Base-by-base conservation (phyloP, 257 asterid species). In the Cordia subcordata region DNA sequence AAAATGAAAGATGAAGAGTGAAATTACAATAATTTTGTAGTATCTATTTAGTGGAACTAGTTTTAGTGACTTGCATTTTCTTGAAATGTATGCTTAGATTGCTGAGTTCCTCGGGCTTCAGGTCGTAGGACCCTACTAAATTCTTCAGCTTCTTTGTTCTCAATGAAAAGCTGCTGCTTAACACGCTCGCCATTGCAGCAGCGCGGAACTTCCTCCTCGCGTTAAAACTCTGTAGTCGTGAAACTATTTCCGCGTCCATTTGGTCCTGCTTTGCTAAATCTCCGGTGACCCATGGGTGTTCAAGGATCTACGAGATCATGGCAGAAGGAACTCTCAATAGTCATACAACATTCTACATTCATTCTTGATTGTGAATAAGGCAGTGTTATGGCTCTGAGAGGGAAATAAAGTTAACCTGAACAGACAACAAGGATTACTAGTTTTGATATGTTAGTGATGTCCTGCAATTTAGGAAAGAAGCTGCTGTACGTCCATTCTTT, bases 141-240 rank as follows among this genome's bases (percentile, higher is more conserved):
- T 64, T 88, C 79, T 88, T 88, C 55, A 88, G 82, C 57, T 84
- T 88, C 47, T 84, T 88, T 10, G 74, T 75, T 64, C 84, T 81
- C 74, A 83, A 62, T 1, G 90, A 85, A 64, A 88, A 82, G 72
- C 95, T 83, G 68, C 84, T 88, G 77, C 96, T 85, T 3, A 86
- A 51, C 52, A 88, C 79, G 53, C 95, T 88, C 8, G 96, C 96
- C 86, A 88, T 79, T 40, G 90, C 96, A 33, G 95, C 96, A 16
- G 88, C 96, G 1, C 96, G 90, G 51, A 88, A 85, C 70, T 88
- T 88, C 45, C 96, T 88, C 71, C 86, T 78, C 1, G 96, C 96
- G 4, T 85, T 88, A 67, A 88, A 85, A 23, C 84, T 82, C 42
- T 81, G 86, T 55, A 88, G 61, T 15, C 96, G 77, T 0, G 88